A percentile compares a stretch with the other conserved stretches of the same genome.
Evolutionary conservation across 305 asterid species (phyloP).

Genomic region (Caryopteris hybrid): DNA sequence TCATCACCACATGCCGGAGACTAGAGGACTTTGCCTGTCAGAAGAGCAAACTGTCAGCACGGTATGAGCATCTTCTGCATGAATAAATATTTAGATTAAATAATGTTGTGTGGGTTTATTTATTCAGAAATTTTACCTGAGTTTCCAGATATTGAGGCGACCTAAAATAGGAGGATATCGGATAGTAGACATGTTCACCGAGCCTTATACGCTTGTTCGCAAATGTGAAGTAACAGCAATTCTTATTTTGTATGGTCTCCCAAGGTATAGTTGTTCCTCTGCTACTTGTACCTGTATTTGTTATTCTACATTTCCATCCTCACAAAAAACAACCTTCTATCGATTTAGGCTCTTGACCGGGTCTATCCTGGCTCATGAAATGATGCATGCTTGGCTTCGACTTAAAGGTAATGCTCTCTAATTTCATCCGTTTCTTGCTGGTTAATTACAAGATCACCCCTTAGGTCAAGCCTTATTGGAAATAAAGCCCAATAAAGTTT

Average conservation of each 20-base stretch:
- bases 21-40: constrained; percentile 96
- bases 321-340: not conserved
- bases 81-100: not conserved
- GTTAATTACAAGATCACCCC: not conserved
- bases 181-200: constrained; percentile 85
- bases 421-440: not conserved
- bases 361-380: constrained; percentile 96
- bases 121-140: not conserved
- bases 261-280: constrained; percentile 54
- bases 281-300: not conserved
- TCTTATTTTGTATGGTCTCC: constrained; percentile 89
- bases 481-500: not conserved
- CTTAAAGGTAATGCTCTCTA: constrained; percentile 59
- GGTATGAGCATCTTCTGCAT: constrained; percentile 39
- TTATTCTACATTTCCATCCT: constrained; percentile 1
- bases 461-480: not conserved
- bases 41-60: constrained; percentile 98
- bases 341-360: constrained; percentile 79
- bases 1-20: constrained; percentile 98
- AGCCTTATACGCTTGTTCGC: constrained; percentile 81
- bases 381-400: constrained; percentile 99
- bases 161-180: constrained; percentile 84
- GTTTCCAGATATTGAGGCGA: constrained; percentile 69
- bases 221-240: constrained; percentile 97
- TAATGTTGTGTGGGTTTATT: not conserved